A percentile compares a stretch with the other conserved stretches of the same genome.
Evolutionary conservation across 2,329 filamentous ascomycete genomes (phyloP).

Genomic region (Botrytis sinoallii): DNA sequence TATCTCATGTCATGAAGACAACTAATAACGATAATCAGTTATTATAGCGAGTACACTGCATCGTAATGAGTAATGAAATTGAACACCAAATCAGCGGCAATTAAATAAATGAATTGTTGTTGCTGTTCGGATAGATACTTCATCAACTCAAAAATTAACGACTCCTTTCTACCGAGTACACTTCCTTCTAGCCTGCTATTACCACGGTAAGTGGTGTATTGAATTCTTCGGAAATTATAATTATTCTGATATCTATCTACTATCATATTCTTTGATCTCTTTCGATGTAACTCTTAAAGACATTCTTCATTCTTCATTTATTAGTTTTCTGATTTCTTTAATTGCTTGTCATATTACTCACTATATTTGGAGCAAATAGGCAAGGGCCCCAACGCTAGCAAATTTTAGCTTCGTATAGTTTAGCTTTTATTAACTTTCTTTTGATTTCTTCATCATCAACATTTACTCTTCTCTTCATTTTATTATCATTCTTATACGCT

Average conservation of each 20-base stretch:
- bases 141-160: background rate
- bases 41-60: background rate
- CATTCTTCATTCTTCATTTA: background rate
- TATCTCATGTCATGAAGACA: background rate
- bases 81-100: background rate
- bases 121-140: background rate
- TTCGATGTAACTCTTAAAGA: background rate
- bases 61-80: background rate
- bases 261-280: background rate
- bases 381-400: slow-evolving; percentile 3
- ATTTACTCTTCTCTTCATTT: background rate
- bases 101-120: background rate
- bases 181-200: background rate
- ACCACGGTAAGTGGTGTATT: background rate
- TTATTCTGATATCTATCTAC: background rate
- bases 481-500: background rate
- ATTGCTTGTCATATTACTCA: background rate
- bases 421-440: background rate
- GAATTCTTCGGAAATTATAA: background rate
- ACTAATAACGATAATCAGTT: background rate
- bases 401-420: slow-evolving; percentile 11
- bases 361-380: background rate
- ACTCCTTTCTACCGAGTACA: background rate
- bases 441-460: background rate
- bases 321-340: background rate